Base-by-base conservation (phyloP, 495 filamentous ascomycete genomes). In the Thermothielavioides terrestris region DNA sequence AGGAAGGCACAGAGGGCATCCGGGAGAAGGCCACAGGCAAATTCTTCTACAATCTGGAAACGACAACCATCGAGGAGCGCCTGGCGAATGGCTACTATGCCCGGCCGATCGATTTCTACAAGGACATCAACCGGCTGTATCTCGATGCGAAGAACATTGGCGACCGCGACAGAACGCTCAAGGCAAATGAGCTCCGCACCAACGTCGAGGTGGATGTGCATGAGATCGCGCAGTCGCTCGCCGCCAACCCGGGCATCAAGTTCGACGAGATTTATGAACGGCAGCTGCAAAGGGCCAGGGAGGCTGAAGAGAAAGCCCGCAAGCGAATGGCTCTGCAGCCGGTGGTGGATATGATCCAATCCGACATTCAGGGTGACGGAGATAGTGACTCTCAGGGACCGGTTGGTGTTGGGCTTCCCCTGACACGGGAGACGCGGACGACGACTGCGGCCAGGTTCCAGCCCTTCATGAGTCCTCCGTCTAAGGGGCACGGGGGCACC, bases 61-160 rank as follows among this genome's bases (percentile, higher is more conserved):
- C 86, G n/a, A 83, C 81, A 4, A 92, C 85, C 6, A 95, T 98
- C 47, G 92, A 98, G 70, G 88, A 92, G 59, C 83, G 92, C 27
- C 74, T 97, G 21, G 88, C 88, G 5, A 95, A 97, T 67, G 92
- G 94, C 17, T 97, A 85, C 65, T 98, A 98, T 68, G 88, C 87
- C 60, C 77, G 88, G 14, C 84, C 89, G 0, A 81, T 79, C 50
- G 89, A 96, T 58, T 98, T 95, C 58, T 67, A 92, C 45, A 79
- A 80, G 26, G 92, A 98, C 61, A 82, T 96, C 55, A 83, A 85
- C 58, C 77, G 81, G 36, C 67, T 98, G 4, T 82, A 82, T 18
- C 88, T 88, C 61, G 92, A 98, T 70, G 83, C 89, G 1, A 83
- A 79, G 55, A 77, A 79, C 15, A 65, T 80, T 32, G 83, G 81